phyloP scores from a whole-genome alignment of 2,329 filamentous ascomycete genomes.

The Scolecobasidium constrictum region DNA sequence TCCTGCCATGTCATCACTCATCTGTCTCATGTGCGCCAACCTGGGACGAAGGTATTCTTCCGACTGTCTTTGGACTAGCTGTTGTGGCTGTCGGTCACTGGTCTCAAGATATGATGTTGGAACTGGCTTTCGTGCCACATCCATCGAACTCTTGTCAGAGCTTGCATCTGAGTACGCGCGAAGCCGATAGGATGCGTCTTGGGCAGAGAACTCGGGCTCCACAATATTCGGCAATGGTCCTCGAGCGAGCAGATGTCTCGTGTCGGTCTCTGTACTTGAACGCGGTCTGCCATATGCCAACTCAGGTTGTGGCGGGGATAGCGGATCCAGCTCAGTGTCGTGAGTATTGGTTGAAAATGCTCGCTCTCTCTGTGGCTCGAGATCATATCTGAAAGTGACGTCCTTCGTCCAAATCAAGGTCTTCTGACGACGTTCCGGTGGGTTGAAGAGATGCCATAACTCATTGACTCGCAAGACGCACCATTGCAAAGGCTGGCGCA shows the following conservation, averaged over 20 bases:
- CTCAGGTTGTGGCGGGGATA: not conserved
- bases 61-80: too few relatives aligned
- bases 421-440: not conserved
- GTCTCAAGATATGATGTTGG: not conserved
- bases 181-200: too few relatives aligned
- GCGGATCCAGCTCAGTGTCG: not conserved
- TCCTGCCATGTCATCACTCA: too few relatives aligned
- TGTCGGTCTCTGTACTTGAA: not conserved
- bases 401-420: constrained; percentile 5
- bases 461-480: not conserved
- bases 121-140: not conserved
- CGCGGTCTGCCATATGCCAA: not conserved
- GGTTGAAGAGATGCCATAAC: not conserved
- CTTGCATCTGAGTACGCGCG: not conserved
- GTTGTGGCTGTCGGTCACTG: too few relatives aligned
- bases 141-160: not conserved
- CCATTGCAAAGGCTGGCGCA: not conserved
- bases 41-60: too few relatives aligned
- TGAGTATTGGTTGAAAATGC: too few relatives aligned
- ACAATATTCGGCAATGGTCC: not conserved
- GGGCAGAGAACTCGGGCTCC: too few relatives aligned
- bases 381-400: not conserved
- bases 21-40: not conserved
- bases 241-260: not conserved
- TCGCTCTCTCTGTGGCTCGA: not conserved